These are phyloP conservation scores for Coffea humblotiana DNA, from an alignment of 305 asterid species.

Conservation along the genomic window DNA sequence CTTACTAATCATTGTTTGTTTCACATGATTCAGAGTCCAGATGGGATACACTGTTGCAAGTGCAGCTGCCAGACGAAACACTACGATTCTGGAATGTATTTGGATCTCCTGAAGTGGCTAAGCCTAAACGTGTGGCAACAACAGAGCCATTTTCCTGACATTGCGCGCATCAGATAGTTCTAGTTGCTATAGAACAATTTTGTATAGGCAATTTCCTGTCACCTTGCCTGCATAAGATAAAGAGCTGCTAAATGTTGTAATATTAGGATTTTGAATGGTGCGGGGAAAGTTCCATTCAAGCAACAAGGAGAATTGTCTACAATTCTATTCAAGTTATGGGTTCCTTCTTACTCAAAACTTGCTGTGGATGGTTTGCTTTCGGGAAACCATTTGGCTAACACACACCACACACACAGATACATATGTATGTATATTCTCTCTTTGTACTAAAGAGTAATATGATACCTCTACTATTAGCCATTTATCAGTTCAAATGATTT, in stretches of 20 bases:
- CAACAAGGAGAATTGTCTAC: not conserved
- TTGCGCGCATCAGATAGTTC: constrained; percentile 30
- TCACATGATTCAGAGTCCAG: constrained; percentile 37
- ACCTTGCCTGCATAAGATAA: constrained; percentile 23
- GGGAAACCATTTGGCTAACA: no score
- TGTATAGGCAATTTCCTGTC: constrained; percentile 13
- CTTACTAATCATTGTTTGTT: not conserved
- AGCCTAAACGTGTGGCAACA: constrained; percentile 20
- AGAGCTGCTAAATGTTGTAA: not conserved
- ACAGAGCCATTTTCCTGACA: constrained; percentile 27
- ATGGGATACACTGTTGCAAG: constrained; percentile 48
- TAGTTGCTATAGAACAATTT: not conserved
- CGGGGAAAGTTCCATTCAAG: not conserved
- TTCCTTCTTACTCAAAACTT: not conserved
- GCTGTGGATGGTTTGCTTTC: not conserved
- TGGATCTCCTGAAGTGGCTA: constrained; percentile 24
- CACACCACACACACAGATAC: no score
- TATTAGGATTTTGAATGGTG: not conserved
- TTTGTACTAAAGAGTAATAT: no score
- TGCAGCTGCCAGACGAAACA: constrained; percentile 50
- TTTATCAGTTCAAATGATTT: no score
- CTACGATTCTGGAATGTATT: constrained; percentile 29
- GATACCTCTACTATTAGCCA: no score
- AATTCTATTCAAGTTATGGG: not conserved
- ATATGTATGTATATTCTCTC: no score